Conservation (phyloP, 2,329 filamentous ascomycete species). For the Fusarium temperatum region DNA sequence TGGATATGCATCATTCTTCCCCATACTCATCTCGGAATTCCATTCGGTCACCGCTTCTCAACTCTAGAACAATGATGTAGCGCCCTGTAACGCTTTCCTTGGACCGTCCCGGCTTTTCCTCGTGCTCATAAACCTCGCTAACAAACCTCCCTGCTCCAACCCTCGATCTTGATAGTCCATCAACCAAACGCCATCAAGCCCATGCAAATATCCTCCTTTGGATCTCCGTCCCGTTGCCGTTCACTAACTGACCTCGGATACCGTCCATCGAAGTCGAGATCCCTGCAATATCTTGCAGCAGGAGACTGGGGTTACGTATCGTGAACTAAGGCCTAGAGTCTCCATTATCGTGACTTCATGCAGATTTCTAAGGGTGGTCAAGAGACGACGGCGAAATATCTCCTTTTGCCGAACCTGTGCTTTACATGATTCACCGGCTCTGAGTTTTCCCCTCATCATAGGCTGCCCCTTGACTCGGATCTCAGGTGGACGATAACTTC, state of each 20-base stretch:
- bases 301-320: conserved; percentile 16
- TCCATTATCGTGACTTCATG: conserved; percentile 26
- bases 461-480: conserved; percentile 33
- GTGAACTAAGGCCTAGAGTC: conserved; percentile 5
- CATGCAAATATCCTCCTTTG: not conserved
- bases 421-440: conserved; percentile 20
- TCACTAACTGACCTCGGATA: conserved; percentile 16
- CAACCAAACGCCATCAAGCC: not conserved
- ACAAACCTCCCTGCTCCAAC: not conserved
- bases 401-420: conserved; percentile 19
- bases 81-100: conserved; percentile 3
- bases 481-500: conserved; percentile 36
- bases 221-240: conserved; percentile 12
- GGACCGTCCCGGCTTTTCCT: conserved; percentile 40
- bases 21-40: conserved; percentile 13
- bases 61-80: conserved; percentile 18
- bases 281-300: conserved; percentile 22
- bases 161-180: not conserved
- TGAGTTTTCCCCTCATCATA: conserved; percentile 1
- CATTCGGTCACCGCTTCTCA: conserved; percentile 34
- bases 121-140: conserved; percentile 26
- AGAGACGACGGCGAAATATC: conserved; percentile 15
- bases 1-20: not conserved
- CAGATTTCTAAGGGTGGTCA: conserved; percentile 2
- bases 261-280: conserved; percentile 16